Evolutionary conservation across 2,329 filamentous ascomycete species (phyloP), one percentile per base, ranked within the genome.

Genomic region (Aspergillus latus): DNA sequence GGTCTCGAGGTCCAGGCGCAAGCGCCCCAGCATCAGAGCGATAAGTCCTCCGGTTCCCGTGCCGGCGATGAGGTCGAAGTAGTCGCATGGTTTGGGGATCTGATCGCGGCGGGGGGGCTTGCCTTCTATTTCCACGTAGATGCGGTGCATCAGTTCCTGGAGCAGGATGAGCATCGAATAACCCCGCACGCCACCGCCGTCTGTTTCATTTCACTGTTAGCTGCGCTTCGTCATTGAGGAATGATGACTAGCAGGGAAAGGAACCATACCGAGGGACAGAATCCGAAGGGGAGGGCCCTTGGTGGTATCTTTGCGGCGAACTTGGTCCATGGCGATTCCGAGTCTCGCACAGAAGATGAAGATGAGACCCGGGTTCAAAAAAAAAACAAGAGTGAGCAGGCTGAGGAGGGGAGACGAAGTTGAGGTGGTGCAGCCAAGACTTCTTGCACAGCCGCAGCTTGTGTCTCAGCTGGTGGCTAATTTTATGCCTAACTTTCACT

Each of bases 81-180:
- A 92, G 64, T 99, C 94, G 84, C 92, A 96, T 69, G 94, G 94
- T 68, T 96, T 97, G 11, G 94, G 94, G 32, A 97, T 95, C 71
- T 97, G 88, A 71, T 93, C 84, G 72, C 91, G 84, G 68, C 88
- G 87, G n/a, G 94, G 94, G 7, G 93, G 91, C 70, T 88, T 86
- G 36, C 93, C 93, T 75, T 97, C 88, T 58, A 86, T 90, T 75
- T 97, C 92, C 76, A 97, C 92, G 74, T 94, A 97, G 10, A 91
- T 92, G 61, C 91, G 85, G 79, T 99, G 91, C 94, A 99, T 99
- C 58, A 99, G 82, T 77, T 97, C 93, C 78, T 97, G 92, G 40
- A 99, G 83, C 67, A 99, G 92, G 70, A 99, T 95, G 73, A 99
- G 88, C 84, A 97, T 97, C 54, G 93, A 97, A 79, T 97, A 99